Evolutionary conservation across 2,329 filamentous ascomycete species (phyloP), one percentile per base, ranked within the genome.

Genomic region (Septoria linicola): DNA sequence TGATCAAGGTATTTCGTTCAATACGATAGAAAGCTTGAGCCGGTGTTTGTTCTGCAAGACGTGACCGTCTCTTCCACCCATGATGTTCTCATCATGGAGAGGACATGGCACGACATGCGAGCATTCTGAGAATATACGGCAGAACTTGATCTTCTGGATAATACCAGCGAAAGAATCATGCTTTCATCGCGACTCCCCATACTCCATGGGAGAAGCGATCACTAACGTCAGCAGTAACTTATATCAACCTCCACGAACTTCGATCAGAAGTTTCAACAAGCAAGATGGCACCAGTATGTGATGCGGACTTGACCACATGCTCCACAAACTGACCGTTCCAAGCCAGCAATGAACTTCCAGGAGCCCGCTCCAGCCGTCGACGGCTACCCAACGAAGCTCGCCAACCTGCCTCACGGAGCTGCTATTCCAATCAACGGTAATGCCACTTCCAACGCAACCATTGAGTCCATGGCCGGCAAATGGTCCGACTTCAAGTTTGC

Each of bases 131-230:
- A 93, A 84, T 83, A 93, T 87, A 93, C 88, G 88, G 89, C 85
- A 78, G 76, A 89, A 92, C 88, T 92, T 92, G 88, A 92, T 91
- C 88, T 62, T 91, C 88, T 65, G 87, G 89, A 91, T 92, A 92
- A 93, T 93, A 89, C 89, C 87, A 90, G 90, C 90, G 90, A 90
- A 95, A 90, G 87, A 95, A 68, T 93, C 89, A 95, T 95, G 89
- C 88, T 81, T 81, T 64, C 61, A 62, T 62, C 49, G 53, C 80
- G 43, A 48, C 34, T 44, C 76, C 76, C 73, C 70, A 69, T 63
- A 66, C 61, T 64, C 66, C 63, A 59, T 54, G 49, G 61, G 59
- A 58, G 65, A 63, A 60, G 66, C 47, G 59, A 69, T 67, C 57
- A 60, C 69, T 68, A 55, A 63, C 61, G 41, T 36, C 30, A 51